Evolutionary conservation across 805 yeast species (phyloP).

Genomic region (Pachysolen tannophilus): DNA sequence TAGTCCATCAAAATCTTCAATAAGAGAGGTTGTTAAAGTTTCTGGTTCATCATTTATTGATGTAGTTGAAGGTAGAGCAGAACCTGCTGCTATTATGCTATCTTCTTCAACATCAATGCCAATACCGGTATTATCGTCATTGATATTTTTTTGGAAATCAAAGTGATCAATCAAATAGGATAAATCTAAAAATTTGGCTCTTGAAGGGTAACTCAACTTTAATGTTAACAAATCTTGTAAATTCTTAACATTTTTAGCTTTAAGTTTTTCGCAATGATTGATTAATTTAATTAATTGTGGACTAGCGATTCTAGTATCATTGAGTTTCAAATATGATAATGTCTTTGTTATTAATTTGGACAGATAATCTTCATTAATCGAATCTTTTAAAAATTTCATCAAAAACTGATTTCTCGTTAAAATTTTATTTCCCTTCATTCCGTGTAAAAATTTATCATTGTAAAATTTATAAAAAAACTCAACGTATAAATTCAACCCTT

Average conservation of each 20-base stretch:
- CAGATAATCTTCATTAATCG: slow-evolving; percentile 1
- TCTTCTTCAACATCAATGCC: background rate
- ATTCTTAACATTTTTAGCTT: slow-evolving; percentile 3
- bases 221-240: background rate
- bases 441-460: background rate
- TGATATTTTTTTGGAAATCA: background rate
- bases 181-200: too few species aligned
- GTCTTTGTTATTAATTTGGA: slow-evolving; percentile 3
- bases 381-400: slow-evolving; percentile 2
- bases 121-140: background rate
- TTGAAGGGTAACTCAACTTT: too few species aligned
- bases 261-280: slow-evolving; percentile 5
- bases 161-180: background rate
- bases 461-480: too few species aligned
- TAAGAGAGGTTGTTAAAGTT: background rate
- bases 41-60: too few species aligned
- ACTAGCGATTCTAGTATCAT: background rate
- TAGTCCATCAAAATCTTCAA: background rate
- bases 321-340: background rate
- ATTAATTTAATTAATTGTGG: slow-evolving; percentile 3
- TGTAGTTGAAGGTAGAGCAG: background rate
- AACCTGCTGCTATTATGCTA: background rate
- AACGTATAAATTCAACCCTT: too few species aligned
- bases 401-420: slow-evolving; percentile 7
- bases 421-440: background rate